phyloP scores from a whole-genome alignment of 257 asterid species.

The Gardenia jasminoides region DNA sequence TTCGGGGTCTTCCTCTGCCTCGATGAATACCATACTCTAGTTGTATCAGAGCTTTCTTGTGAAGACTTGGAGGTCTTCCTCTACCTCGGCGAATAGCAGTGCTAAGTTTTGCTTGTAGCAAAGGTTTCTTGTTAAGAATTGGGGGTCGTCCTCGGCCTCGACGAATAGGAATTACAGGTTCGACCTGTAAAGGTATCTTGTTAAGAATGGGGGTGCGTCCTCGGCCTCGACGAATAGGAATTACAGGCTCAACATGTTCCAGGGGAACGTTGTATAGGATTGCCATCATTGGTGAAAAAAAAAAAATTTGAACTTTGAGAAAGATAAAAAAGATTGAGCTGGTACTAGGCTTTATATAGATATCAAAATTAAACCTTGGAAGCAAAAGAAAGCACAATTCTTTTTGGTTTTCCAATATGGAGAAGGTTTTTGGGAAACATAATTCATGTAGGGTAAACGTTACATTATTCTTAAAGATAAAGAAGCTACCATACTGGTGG shows the following conservation, averaged over 20 bases:
- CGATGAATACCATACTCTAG: neutral
- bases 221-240: neutral
- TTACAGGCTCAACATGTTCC: neutral
- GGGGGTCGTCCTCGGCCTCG: neutral
- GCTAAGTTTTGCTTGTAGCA: no score
- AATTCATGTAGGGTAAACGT: neutral
- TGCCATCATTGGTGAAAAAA: neutral
- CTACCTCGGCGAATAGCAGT: neutral
- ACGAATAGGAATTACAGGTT: no score
- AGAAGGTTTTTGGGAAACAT: neutral
- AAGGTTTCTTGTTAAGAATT: neutral
- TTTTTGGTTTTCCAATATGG: neutral
- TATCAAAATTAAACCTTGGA: neutral
- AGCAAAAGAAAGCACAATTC: neutral
- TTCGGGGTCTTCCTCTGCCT: constrained; percentile 6
- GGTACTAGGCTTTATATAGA: neutral
- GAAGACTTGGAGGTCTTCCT: neutral
- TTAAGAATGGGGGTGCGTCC: neutral
- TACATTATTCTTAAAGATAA: neutral
- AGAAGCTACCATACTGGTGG: neutral
- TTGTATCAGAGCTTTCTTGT: neutral
- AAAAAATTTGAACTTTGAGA: neutral
- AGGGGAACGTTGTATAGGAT: neutral
- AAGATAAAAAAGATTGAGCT: neutral
- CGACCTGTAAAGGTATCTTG: neutral